Evolutionary conservation across 768 basidiomycete species (phyloP).

Genomic region (Rhizopogon vesiculosus): DNA sequence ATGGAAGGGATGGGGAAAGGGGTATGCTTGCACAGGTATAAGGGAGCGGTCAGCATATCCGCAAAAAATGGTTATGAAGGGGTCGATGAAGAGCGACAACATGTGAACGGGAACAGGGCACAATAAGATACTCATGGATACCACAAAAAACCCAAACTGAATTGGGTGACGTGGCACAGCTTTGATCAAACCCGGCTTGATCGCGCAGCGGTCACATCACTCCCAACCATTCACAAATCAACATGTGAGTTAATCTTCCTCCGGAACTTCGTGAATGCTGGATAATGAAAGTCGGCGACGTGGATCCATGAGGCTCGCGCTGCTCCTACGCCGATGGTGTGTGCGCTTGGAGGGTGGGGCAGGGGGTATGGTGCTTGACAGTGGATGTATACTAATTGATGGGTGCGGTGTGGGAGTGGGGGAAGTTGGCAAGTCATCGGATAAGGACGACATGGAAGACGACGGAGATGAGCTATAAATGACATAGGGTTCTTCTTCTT

Average conservation of each 20-base stretch:
- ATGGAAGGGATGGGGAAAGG: neutral
- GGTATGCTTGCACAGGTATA: constrained; percentile 2
- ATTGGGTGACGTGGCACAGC: neutral
- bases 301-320: constrained; percentile 27
- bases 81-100: neutral
- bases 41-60: neutral
- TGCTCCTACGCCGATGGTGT: constrained; percentile 26
- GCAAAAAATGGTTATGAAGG: neutral
- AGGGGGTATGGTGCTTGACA: constrained; percentile 5
- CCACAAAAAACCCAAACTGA: neutral
- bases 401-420: constrained; percentile 20
- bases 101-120: neutral
- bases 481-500: constrained; percentile 28
- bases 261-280: constrained; percentile 28
- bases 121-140: neutral
- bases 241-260: constrained; percentile 19
- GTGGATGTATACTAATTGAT: constrained; percentile 5
- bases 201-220: neutral
- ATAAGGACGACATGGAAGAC: constrained; percentile 27
- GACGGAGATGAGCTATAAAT: constrained; percentile 29
- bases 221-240: neutral
- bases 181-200: neutral
- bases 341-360: neutral
- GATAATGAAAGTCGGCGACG: constrained; percentile 26
- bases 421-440: constrained; percentile 16